These are phyloP conservation scores for Lactarius trivialis DNA, from an alignment of 768 basidiomycete genomes.

Conservation along the genomic window DNA sequence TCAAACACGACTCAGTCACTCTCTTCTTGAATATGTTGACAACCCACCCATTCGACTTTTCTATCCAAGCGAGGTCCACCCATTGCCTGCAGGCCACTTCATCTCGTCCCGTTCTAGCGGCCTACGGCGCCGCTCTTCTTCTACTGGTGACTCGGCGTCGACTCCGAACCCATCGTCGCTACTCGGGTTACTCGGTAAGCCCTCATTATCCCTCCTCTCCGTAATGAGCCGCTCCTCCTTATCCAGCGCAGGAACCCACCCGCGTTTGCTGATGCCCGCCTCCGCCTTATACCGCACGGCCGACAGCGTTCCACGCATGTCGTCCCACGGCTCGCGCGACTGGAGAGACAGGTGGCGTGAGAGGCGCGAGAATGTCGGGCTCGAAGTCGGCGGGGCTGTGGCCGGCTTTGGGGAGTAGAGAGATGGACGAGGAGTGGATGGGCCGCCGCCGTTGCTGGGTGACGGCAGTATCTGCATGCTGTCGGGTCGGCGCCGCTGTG, in stretches of 20 bases:
- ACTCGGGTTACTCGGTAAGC: slow-evolving; percentile 26
- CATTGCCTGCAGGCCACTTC: slow-evolving; percentile 56
- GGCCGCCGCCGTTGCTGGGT: background rate
- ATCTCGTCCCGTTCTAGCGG: slow-evolving; percentile 42
- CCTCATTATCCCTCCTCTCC: slow-evolving; percentile 28
- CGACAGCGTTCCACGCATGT: slow-evolving; percentile 16
- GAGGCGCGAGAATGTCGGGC: slow-evolving; percentile 23
- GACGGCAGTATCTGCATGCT: slow-evolving; percentile 45
- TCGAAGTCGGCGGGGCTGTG: slow-evolving; percentile 12
- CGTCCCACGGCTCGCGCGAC: slow-evolving; percentile 37
- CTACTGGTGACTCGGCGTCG: slow-evolving; percentile 21
- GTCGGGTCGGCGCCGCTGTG: slow-evolving; percentile 50
- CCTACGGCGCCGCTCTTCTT: slow-evolving; percentile 9
- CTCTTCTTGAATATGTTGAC: background rate
- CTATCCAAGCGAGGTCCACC: slow-evolving; percentile 40
- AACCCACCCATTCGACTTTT: background rate
- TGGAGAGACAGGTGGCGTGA: slow-evolving; percentile 38
- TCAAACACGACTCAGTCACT: background rate
- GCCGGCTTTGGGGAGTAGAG: slow-evolving; percentile 17
- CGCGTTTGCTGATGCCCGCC: slow-evolving; percentile 55
- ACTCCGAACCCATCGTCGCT: slow-evolving; percentile 20
- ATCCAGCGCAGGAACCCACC: slow-evolving; percentile 42
- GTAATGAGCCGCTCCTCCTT: slow-evolving; percentile 37
- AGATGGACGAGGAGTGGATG: background rate
- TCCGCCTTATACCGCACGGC: slow-evolving; percentile 66